Conservation (phyloP, 768 basidiomycete genomes). For the Kwoniella sp. region DNA sequence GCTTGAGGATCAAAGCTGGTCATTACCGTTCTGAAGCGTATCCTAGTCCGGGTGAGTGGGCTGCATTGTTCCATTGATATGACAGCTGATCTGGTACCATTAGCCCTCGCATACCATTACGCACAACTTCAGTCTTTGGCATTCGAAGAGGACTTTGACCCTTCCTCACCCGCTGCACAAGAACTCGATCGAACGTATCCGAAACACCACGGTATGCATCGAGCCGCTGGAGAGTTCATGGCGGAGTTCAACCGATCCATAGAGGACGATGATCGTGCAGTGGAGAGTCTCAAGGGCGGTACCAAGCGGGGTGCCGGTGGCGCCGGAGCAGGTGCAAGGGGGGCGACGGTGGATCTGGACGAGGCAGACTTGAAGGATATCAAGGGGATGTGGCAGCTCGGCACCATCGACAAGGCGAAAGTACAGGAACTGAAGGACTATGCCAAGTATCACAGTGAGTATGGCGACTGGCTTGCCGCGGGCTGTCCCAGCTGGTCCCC, state of each 20-base stretch:
- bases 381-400: constrained; percentile 61
- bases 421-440: constrained; percentile 38
- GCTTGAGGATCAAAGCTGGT: constrained; percentile 71
- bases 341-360: constrained; percentile 55
- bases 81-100: background rate
- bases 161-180: constrained; percentile 49
- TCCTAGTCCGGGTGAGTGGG: constrained; percentile 71
- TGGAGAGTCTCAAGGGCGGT: constrained; percentile 50
- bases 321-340: background rate
- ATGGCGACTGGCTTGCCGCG: background rate
- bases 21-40: constrained; percentile 64
- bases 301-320: constrained; percentile 22
- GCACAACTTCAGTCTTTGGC: constrained; percentile 86
- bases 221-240: constrained; percentile 62
- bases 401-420: constrained; percentile 60
- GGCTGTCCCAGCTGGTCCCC: background rate
- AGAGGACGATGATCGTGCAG: constrained; percentile 63
- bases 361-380: constrained; percentile 70
- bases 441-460: constrained; percentile 36
- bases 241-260: constrained; percentile 67
- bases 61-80: too few species aligned
- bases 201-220: constrained; percentile 70
- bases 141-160: constrained; percentile 82
- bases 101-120: constrained; percentile 82
- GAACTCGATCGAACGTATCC: constrained; percentile 76